Evolutionary conservation across 1,284 basidiomycete species (phyloP).

Genomic region (Naganishia liquefaciens): DNA sequence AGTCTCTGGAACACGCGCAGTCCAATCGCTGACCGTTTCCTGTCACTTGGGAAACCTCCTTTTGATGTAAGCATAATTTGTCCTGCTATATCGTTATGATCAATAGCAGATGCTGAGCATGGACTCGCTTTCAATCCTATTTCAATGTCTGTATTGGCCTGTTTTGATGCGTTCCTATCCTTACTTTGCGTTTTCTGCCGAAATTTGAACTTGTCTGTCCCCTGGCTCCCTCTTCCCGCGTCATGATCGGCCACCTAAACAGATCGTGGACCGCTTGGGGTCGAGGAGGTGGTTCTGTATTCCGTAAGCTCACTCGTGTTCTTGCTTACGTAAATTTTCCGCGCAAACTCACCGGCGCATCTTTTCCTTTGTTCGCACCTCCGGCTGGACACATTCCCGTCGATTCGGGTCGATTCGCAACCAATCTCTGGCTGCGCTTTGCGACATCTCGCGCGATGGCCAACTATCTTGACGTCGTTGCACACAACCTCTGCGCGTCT

Average conservation of each 20-base stretch:
- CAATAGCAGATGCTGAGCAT: constrained; percentile 1
- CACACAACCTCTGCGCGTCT: neutral
- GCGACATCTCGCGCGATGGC: neutral
- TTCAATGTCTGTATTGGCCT: neutral
- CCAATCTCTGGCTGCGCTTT: constrained; percentile 5
- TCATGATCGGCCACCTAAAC: neutral
- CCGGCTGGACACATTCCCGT: neutral
- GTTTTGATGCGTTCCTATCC: neutral
- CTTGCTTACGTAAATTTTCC: neutral
- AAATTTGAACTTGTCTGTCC: neutral
- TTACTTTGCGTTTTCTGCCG: neutral
- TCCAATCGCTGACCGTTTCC: neutral
- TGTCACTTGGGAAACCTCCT: neutral
- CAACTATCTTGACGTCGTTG: neutral
- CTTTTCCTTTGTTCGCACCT: neutral
- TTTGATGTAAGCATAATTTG: constrained; percentile 4
- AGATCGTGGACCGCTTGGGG: neutral
- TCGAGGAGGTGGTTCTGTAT: constrained; percentile 15
- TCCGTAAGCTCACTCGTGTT: neutral
- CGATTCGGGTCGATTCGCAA: neutral
- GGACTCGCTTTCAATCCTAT: neutral
- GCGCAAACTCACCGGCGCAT: neutral
- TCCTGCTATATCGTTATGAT: neutral
- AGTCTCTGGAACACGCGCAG: no score
- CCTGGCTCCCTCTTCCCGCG: neutral